phyloP scores from a whole-genome alignment of 345 rosid genomes.

The Combretum micranthum region DNA sequence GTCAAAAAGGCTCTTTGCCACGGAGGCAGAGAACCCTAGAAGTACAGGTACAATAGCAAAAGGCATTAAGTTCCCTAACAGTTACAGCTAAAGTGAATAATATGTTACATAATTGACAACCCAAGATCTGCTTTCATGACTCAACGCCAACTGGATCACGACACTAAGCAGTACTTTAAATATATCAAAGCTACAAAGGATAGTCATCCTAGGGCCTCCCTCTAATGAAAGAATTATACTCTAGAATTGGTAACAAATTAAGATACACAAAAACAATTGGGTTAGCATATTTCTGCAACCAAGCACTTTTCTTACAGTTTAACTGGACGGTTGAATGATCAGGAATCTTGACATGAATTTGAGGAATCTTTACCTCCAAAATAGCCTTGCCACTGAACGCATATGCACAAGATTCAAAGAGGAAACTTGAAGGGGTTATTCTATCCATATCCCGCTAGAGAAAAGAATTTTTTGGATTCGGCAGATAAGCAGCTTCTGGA shows the following conservation, averaged over 20 bases:
- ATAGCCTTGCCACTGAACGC: background rate
- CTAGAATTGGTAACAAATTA: constrained; percentile 25
- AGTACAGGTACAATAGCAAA: too few species aligned
- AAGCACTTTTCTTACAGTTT: constrained; percentile 11
- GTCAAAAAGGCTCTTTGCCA: too few species aligned
- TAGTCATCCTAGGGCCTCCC: too few species aligned
- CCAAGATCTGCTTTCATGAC: too few species aligned
- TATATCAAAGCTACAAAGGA: too few species aligned
- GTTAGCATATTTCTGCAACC: constrained; percentile 11
- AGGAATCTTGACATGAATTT: constrained; percentile 15
- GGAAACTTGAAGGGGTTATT: background rate
- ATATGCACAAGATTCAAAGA: background rate
- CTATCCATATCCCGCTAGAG: constrained; percentile 9
- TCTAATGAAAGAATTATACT: constrained; percentile 17
- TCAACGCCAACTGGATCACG: too few species aligned
- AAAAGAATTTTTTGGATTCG: constrained; percentile 5
- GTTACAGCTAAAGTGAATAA: too few species aligned
- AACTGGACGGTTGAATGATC: constrained; percentile 15
- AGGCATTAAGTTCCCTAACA: too few species aligned
- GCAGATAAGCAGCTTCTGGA: background rate
- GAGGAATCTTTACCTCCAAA: constrained; percentile 2
- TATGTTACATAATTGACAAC: too few species aligned
- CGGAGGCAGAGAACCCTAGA: too few species aligned
- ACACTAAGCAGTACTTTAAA: too few species aligned
- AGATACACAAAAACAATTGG: constrained; percentile 20